These are phyloP conservation scores for Colletotrichum sp. DNA, from an alignment of 2,329 filamentous ascomycete genomes.

Conservation along the genomic window DNA sequence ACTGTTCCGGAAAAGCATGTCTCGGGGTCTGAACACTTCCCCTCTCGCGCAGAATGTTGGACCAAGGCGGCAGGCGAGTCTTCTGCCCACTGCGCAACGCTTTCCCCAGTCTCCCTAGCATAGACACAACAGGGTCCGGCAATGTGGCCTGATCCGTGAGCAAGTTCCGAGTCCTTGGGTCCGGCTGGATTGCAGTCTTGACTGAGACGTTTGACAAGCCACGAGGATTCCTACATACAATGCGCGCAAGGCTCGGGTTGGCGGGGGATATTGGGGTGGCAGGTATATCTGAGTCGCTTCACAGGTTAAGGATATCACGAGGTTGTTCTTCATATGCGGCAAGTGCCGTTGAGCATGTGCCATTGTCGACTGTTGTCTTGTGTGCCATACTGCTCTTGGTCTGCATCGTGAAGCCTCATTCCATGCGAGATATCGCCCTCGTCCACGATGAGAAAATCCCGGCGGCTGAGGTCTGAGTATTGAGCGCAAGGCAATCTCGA, in stretches of 20 bases:
- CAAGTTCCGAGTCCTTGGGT: not conserved
- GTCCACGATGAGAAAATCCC: not conserved
- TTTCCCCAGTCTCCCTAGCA: not conserved
- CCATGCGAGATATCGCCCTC: not conserved
- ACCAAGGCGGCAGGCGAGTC: not conserved
- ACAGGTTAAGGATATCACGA: not conserved
- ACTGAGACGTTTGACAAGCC: not conserved
- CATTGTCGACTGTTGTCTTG: not conserved
- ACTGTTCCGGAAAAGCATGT: not conserved
- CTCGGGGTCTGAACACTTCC: not conserved
- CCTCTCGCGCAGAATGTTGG: not conserved
- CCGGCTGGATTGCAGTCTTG: not conserved
- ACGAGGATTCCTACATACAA: not conserved
- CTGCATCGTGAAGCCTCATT: not conserved
- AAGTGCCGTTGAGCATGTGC: not conserved
- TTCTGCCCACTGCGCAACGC: not conserved
- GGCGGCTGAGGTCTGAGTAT: not conserved
- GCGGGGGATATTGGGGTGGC: not conserved
- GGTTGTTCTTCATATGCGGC: not conserved
- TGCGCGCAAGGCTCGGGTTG: not conserved
- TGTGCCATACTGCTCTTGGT: not conserved
- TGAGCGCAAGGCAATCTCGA: not conserved
- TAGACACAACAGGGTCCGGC: not conserved
- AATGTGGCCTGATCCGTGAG: not conserved
- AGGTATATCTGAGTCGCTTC: not conserved